Percentiles rank a stretch among this genome's conserved stretches.
Conservation (phyloP, 2,329 filamentous ascomycete species). For the Nothomitra cinnamomea region DNA sequence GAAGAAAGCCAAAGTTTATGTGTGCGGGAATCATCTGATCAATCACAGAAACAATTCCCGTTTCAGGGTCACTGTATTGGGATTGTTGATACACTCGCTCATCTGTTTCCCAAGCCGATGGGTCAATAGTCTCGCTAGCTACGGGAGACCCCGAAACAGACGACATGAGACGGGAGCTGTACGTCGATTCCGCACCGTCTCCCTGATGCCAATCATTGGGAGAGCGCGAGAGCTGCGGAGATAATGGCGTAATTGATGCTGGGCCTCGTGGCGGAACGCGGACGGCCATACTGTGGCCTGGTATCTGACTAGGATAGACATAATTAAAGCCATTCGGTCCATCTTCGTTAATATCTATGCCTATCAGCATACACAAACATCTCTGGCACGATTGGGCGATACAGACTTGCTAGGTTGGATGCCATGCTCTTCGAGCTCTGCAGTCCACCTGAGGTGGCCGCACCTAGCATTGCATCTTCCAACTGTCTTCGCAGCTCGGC, state of each 20-base stretch:
- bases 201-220: background rate
- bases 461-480: background rate
- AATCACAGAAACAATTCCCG: background rate
- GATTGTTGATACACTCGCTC: background rate
- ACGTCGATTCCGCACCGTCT: background rate
- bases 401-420: background rate
- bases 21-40: background rate
- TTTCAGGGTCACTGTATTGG: background rate
- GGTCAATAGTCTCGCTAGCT: background rate
- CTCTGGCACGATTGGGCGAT: too few species aligned
- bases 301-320: background rate
- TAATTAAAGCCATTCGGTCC: background rate
- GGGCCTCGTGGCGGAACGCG: background rate
- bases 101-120: background rate
- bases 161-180: background rate
- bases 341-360: background rate
- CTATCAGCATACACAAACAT: too few species aligned
- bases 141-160: background rate
- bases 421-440: background rate
- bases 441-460: background rate
- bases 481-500: background rate
- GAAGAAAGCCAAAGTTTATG: background rate
- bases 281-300: background rate
- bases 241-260: background rate
- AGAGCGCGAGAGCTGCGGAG: background rate